Conservation (phyloP, 2,329 filamentous ascomycete genomes). For the Alternaria viburni region DNA sequence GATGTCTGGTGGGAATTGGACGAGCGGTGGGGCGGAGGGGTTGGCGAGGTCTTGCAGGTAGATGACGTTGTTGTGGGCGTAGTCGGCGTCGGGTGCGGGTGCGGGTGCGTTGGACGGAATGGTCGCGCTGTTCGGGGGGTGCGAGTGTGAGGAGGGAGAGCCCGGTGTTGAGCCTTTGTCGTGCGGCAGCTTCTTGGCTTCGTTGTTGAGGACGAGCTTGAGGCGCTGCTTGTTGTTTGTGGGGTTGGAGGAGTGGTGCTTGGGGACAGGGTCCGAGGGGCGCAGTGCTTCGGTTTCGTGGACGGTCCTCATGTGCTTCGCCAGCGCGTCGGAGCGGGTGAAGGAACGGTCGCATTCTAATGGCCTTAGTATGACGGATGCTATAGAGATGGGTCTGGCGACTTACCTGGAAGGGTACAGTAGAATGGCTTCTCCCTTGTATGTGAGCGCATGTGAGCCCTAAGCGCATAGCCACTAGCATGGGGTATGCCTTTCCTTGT, state of each 20-base stretch:
- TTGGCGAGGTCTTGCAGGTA: conserved; percentile 66
- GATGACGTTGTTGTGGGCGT: conserved; percentile 62
- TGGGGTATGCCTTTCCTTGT: conserved; percentile 86
- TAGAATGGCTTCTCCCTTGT: conserved; percentile 99
- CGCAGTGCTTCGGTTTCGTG: conserved; percentile 94
- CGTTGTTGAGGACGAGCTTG: conserved; percentile 52
- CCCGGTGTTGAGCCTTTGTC: conserved; percentile 44
- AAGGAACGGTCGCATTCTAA: conserved; percentile 96
- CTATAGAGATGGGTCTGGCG: background rate
- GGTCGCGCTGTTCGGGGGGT: conserved; percentile 31
- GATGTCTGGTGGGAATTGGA: conserved; percentile 62
- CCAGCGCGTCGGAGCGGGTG: conserved; percentile 91
- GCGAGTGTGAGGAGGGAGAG: conserved; percentile 41
- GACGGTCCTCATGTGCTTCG: conserved; percentile 98
- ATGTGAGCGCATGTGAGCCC: conserved; percentile 97
- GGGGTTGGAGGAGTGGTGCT: conserved; percentile 60
- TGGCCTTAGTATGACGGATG: background rate
- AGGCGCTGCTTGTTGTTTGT: conserved; percentile 55
- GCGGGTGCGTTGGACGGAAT: conserved; percentile 17
- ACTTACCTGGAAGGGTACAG: conserved; percentile 86
- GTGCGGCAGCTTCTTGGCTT: conserved; percentile 34
- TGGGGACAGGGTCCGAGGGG: conserved; percentile 74
- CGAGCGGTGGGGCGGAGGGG: conserved; percentile 61
- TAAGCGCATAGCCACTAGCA: conserved; percentile 92
- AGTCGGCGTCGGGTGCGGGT: conserved; percentile 41